These are phyloP conservation scores for Colletotrichum paranaense DNA, from an alignment of 2,329 filamentous ascomycete species.

Conservation along the genomic window DNA sequence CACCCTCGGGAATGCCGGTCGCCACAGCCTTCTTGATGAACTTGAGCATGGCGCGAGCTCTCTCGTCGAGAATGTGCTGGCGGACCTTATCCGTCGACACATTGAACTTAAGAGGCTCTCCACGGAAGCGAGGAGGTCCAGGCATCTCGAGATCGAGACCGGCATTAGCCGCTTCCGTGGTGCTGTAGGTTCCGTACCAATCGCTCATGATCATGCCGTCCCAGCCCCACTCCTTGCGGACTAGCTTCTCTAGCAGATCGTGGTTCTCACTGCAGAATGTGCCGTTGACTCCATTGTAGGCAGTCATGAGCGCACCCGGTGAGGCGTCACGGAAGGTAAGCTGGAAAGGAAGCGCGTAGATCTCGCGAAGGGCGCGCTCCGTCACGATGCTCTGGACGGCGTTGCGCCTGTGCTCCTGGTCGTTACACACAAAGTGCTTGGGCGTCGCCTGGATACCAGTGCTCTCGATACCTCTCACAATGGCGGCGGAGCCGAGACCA, in stretches of 20 bases:
- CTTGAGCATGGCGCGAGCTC: constrained; percentile 67
- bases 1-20: constrained; percentile 65
- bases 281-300: constrained; percentile 70
- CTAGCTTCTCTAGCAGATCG: constrained; percentile 60
- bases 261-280: constrained; percentile 65
- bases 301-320: constrained; percentile 68
- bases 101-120: constrained; percentile 62
- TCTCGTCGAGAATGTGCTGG: constrained; percentile 65
- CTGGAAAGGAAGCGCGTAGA: constrained; percentile 69
- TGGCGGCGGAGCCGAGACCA: constrained; percentile 63
- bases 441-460: constrained; percentile 67
- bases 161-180: constrained; percentile 60
- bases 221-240: constrained; percentile 69
- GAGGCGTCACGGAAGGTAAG: constrained; percentile 62
- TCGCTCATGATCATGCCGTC: constrained; percentile 69
- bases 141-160: constrained; percentile 72
- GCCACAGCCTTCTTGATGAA: constrained; percentile 68
- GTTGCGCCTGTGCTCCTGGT: constrained; percentile 69
- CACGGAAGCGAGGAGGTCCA: constrained; percentile 62
- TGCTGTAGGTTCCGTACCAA: constrained; percentile 69
- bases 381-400: constrained; percentile 66
- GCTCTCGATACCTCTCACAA: constrained; percentile 66
- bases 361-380: constrained; percentile 67
- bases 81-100: constrained; percentile 67
- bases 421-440: constrained; percentile 73